A percentile compares a stretch with the other conserved stretches of the same genome.
Evolutionary conservation across 129 eudicot genomes (phyloP).

Genomic region (Centella asiatica): DNA sequence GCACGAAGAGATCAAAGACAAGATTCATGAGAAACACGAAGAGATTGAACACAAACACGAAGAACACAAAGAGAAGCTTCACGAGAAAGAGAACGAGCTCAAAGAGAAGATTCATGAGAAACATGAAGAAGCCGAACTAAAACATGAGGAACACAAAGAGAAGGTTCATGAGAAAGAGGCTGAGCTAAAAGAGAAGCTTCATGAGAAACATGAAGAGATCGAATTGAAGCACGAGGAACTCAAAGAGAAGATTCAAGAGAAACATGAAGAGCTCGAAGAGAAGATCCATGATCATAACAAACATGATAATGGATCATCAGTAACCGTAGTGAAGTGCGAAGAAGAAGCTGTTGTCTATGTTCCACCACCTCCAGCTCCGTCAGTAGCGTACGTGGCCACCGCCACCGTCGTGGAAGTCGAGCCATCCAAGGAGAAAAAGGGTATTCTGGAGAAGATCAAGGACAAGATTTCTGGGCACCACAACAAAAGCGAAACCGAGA

Average conservation of each 20-base stretch:
- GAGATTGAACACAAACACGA: too few species aligned
- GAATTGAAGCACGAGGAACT: neutral
- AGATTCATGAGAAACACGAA: neutral
- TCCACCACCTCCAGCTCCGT: too few species aligned
- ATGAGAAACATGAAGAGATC: neutral
- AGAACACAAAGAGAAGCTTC: neutral
- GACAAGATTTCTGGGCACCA: too few species aligned
- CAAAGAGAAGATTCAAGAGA: neutral
- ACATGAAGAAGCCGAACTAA: neutral
- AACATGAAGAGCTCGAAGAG: neutral
- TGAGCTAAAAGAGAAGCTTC: neutral
- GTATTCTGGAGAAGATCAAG: neutral
- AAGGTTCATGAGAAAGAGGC: neutral
- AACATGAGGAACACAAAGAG: too few species aligned
- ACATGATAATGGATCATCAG: too few species aligned
- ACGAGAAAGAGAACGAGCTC: neutral
- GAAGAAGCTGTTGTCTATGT: neutral
- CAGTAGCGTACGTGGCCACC: too few species aligned
- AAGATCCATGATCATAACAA: neutral
- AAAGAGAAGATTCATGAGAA: neutral
- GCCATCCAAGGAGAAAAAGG: constrained; percentile 2
- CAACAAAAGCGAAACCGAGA: too few species aligned
- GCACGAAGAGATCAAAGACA: neutral
- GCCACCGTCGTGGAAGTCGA: neutral
- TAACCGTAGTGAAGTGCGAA: neutral